phyloP scores from a whole-genome alignment of 805 yeast species.

The Schwanniomyces sp. region DNA sequence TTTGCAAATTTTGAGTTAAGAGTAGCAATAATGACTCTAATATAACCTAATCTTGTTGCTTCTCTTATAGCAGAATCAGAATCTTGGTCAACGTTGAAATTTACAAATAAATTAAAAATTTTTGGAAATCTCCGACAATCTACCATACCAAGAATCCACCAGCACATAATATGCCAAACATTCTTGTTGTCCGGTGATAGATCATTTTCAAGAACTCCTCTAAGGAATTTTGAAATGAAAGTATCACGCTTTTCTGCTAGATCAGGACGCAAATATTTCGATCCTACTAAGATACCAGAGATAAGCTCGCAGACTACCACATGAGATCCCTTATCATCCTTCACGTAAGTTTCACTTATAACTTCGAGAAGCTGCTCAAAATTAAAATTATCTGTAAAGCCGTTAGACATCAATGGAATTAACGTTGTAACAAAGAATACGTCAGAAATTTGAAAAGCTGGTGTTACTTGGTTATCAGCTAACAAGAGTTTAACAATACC shows the following conservation, averaged over 20 bases:
- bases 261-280: constrained; percentile 40
- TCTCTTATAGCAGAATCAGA: constrained; percentile 66
- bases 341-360: constrained; percentile 51
- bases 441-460: constrained; percentile 64
- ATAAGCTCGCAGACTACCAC: constrained; percentile 71
- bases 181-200: constrained; percentile 70
- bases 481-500: constrained; percentile 51
- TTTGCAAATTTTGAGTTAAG: constrained; percentile 56
- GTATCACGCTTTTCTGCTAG: constrained; percentile 41
- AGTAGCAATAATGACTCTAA: constrained; percentile 51
- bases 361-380: constrained; percentile 54
- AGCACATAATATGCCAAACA: constrained; percentile 74
- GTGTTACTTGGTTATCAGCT: constrained; percentile 67
- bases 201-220: constrained; percentile 50
- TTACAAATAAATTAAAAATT: constrained; percentile 44
- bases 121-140: constrained; percentile 68
- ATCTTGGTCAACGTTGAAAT: constrained; percentile 46
- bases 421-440: constrained; percentile 57
- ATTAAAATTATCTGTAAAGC: constrained; percentile 38
- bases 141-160: constrained; percentile 69
- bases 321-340: constrained; percentile 73
- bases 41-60: constrained; percentile 57
- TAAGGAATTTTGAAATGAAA: constrained; percentile 46
- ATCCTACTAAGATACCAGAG: constrained; percentile 58
- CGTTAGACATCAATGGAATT: constrained; percentile 48